Evolutionary conservation across 345 rosid species (phyloP).

Genomic region (Mangifera indica): DNA sequence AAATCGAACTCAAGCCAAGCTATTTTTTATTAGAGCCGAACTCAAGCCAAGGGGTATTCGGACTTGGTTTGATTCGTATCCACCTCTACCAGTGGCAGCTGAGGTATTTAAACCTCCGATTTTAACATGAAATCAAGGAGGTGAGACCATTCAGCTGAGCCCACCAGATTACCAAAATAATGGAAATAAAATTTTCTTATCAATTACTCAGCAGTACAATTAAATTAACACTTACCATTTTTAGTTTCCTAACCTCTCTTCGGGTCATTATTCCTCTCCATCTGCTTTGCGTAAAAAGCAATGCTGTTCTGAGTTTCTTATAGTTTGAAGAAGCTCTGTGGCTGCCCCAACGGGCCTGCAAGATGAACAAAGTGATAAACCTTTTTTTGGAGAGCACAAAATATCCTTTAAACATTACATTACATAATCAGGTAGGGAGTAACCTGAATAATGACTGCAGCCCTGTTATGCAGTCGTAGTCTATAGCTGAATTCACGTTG

Average conservation of each 20-base stretch:
- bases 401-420: conserved; percentile 12
- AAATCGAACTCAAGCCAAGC: too few species aligned
- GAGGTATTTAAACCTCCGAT: too few species aligned
- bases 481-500: conserved; percentile 39
- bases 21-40: too few species aligned
- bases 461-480: conserved; percentile 34
- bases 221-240: conserved; percentile 37
- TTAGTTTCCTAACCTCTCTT: conserved; percentile 30
- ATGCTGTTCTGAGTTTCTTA: conserved; percentile 43
- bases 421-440: conserved; percentile 6
- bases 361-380: conserved; percentile 20
- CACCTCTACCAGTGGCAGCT: too few species aligned
- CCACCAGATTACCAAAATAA: not conserved
- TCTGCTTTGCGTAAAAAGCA: conserved; percentile 41
- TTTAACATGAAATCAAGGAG: too few species aligned
- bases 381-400: conserved; percentile 15
- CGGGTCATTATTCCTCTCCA: conserved; percentile 38
- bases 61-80: too few species aligned
- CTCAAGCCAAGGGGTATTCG: too few species aligned
- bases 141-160: not conserved
- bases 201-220: conserved; percentile 8
- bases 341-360: conserved; percentile 64
- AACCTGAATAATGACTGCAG: conserved; percentile 66
- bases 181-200: conserved; percentile 1
- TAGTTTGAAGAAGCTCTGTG: conserved; percentile 45